Percentiles rank a stretch among this genome's conserved stretches.
Evolutionary conservation across 1,139 yeast species (phyloP).

Genomic region (Scheffersomyces segobiensis): DNA sequence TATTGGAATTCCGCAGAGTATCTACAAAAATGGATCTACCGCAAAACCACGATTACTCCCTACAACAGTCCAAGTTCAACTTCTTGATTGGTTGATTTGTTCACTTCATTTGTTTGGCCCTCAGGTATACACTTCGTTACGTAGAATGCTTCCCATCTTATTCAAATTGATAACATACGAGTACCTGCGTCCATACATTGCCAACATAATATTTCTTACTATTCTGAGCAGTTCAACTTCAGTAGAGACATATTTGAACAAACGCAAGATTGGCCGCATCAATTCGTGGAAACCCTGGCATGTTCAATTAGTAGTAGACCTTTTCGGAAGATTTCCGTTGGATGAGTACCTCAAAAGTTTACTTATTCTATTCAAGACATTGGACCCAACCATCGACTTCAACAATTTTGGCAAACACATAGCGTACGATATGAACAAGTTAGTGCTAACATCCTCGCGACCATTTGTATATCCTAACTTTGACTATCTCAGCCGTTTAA

Average conservation of each 20-base stretch:
- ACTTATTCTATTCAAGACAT: slow-evolving; percentile 22
- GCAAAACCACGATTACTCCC: slow-evolving; percentile 24
- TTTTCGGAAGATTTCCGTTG: slow-evolving; percentile 33
- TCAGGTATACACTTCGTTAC: slow-evolving; percentile 14
- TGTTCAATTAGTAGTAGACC: slow-evolving; percentile 31
- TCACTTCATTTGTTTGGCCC: slow-evolving; percentile 29
- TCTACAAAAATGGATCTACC: slow-evolving; percentile 22
- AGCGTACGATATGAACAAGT: slow-evolving; percentile 12
- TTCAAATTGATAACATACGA: slow-evolving; percentile 46
- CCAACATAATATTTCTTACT: slow-evolving; percentile 41
- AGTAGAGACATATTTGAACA: slow-evolving; percentile 10
- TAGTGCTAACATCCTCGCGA: slow-evolving; percentile 18
- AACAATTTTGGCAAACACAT: slow-evolving; percentile 3
- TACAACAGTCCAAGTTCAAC: slow-evolving; percentile 19
- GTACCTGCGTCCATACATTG: slow-evolving; percentile 40
- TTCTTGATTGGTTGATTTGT: slow-evolving; percentile 35
- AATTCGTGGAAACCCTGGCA: slow-evolving; percentile 41
- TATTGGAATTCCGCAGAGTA: slow-evolving; percentile 31
- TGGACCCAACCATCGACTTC: slow-evolving; percentile 26
- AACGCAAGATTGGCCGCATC: slow-evolving; percentile 7
- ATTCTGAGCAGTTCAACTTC: slow-evolving; percentile 20
- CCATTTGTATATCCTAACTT: slow-evolving; percentile 25
- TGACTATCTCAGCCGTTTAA: slow-evolving; percentile 8
- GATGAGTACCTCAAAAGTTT: slow-evolving; percentile 31
- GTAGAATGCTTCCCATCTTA: slow-evolving; percentile 29